Evolutionary conservation across 768 basidiomycete species (phyloP).

Genomic region (Boletus huronensis): DNA sequence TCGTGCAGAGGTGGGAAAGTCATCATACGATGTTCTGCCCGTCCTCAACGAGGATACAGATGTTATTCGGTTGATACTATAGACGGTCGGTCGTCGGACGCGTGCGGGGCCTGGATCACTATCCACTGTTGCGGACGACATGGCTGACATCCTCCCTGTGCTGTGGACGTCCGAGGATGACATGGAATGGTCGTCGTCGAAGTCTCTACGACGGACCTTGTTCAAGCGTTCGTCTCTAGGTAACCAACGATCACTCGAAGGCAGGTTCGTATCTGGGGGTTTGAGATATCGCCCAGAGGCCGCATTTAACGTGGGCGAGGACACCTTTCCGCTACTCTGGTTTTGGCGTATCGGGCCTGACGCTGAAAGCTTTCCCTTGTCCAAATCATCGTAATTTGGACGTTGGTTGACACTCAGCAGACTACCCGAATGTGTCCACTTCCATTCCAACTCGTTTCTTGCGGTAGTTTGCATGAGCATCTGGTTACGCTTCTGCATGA

Average conservation of each 20-base stretch:
- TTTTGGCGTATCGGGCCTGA: conserved; percentile 65
- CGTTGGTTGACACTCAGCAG: conserved; percentile 39
- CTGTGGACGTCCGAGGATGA: conserved; percentile 84
- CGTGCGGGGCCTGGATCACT: conserved; percentile 81
- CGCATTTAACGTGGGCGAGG: conserved; percentile 53
- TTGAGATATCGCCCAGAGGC: conserved; percentile 56
- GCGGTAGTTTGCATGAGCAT: conserved; percentile 56
- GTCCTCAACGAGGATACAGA: conserved; percentile 69
- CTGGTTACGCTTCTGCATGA: conserved; percentile 85
- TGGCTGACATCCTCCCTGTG: conserved; percentile 66
- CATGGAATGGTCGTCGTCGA: conserved; percentile 89
- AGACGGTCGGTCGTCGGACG: conserved; percentile 58
- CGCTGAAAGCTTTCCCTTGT: conserved; percentile 51
- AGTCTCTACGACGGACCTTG: conserved; percentile 79
- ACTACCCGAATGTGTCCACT: conserved; percentile 39
- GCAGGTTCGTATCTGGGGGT: conserved; percentile 34
- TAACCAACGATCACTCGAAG: conserved; percentile 44
- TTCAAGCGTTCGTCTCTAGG: conserved; percentile 56
- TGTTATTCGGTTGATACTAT: conserved; percentile 70
- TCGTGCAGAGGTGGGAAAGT: conserved; percentile 68
- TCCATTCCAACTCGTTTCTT: conserved; percentile 63
- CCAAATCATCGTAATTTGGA: conserved; percentile 27
- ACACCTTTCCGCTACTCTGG: conserved; percentile 39
- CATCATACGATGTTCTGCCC: conserved; percentile 58
- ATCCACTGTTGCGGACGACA: conserved; percentile 81